Base-by-base conservation (phyloP, 768 basidiomycete species). In the Lactifluus echinatus region DNA sequence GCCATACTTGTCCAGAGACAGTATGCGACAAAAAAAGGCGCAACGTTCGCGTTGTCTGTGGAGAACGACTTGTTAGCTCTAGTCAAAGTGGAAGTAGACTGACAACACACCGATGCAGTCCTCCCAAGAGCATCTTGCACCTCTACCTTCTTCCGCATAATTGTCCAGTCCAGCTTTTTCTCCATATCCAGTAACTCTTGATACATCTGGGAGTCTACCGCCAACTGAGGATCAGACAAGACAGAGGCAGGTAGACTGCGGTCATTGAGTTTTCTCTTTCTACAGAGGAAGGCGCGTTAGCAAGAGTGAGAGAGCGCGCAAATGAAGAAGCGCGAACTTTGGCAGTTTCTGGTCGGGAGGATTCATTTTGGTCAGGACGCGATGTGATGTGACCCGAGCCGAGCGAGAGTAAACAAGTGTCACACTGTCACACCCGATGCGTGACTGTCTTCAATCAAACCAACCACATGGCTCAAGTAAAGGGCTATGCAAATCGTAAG, bases 81-180 rank as follows among this genome's bases (percentile, higher is more conserved):
- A 26, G 36, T 19, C 26, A n/a, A 36, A 15, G 24, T 17, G 26
- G 8, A 46, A 11, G n/a, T 19, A 26, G 7, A 34, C 26, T 31
- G 2, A 28, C 4, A n/a, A 70, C 77, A 59, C 61, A 91, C 93
- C 4, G 83, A 81, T 19, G 87, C 82, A 33, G 80, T 83, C 56
- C 85, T 79, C 21, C 79, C 79, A 45, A 94, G 67, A n/a, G 91
- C 83, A 67, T 97, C 93, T 66, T 93, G 89, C 31, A 97, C 84
- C 68, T 97, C 93, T 10, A 86, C 86, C 64, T 79, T 83, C 72
- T 95, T 95, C 68, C 94, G 77, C 67, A 83, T 84, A 77, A 94
- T 87, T 3, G 92, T 94, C 94, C 94, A 96, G 70, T 97, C 93
- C 15, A 97, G 74, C 68, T 87, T 89, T 56, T 88, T 80, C 68